These are phyloP conservation scores for Vachellia pachyceras DNA, from an alignment of 306 rosid species.

Conservation along the genomic window DNA sequence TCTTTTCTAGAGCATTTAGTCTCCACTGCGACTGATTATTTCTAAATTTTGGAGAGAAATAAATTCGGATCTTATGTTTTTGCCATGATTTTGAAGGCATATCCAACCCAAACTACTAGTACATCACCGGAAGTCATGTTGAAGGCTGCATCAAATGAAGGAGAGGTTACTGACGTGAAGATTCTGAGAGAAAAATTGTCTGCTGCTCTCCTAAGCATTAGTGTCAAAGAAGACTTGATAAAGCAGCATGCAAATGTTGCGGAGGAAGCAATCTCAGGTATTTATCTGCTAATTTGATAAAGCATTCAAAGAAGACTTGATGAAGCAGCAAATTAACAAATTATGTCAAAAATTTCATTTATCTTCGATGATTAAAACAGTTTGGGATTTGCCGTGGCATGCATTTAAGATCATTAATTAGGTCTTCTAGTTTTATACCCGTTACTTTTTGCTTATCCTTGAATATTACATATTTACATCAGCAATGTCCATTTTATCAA, in stretches of 20 bases:
- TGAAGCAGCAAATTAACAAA: slow-evolving; percentile 16
- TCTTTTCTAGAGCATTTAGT: slow-evolving; percentile 8
- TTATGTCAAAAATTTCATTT: slow-evolving; percentile 15
- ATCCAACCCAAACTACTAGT: slow-evolving; percentile 51
- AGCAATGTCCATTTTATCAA: background rate
- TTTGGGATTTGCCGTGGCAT: background rate
- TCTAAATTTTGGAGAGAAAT: background rate
- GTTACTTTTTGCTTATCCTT: background rate
- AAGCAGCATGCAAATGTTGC: slow-evolving; percentile 87
- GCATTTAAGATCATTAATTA: background rate
- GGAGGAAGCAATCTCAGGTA: slow-evolving; percentile 90
- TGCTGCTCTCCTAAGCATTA: slow-evolving; percentile 64
- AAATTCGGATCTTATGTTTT: background rate
- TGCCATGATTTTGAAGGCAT: slow-evolving; percentile 54
- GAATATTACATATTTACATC: background rate
- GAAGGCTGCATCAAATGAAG: slow-evolving; percentile 54
- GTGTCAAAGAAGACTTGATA: slow-evolving; percentile 76
- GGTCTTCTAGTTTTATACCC: background rate
- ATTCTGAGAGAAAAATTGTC: slow-evolving; percentile 60
- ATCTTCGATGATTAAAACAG: background rate
- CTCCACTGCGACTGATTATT: background rate
- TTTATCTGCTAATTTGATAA: background rate
- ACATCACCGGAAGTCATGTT: slow-evolving; percentile 74
- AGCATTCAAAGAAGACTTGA: background rate
- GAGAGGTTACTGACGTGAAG: slow-evolving; percentile 54